Percentiles rank a stretch among this genome's conserved stretches.
Evolutionary conservation across 2,329 filamentous ascomycete genomes (phyloP).

Genomic region (Alternaria viburni): DNA sequence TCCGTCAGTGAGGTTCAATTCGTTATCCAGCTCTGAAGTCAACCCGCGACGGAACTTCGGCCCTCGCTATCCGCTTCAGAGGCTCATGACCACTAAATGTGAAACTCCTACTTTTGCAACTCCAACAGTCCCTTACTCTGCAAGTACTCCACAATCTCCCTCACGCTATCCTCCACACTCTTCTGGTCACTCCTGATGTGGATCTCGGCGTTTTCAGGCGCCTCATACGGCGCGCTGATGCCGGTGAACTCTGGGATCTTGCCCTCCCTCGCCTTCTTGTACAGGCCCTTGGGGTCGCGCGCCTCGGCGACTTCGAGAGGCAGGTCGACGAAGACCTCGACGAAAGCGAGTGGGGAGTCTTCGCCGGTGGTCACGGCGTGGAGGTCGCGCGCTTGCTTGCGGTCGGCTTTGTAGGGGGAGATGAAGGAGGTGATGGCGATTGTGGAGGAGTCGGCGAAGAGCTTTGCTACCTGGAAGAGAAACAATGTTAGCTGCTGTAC

Average conservation of each 20-base stretch:
- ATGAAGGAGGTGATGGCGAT: constrained; percentile 97
- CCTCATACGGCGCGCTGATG: constrained; percentile 94
- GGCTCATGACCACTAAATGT: background rate
- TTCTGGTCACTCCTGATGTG: constrained; percentile 82
- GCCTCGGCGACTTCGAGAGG: constrained; percentile 90
- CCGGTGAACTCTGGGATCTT: constrained; percentile 98
- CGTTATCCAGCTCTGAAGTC: background rate
- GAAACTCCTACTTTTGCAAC: constrained; percentile 6
- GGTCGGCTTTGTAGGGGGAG: constrained; percentile 88
- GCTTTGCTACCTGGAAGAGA: constrained; percentile 74
- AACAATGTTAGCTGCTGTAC: background rate
- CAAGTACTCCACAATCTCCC: constrained; percentile 81
- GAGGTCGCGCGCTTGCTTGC: constrained; percentile 78
- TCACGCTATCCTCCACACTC: constrained; percentile 87
- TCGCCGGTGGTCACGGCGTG: constrained; percentile 66
- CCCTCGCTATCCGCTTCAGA: background rate
- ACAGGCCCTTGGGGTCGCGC: constrained; percentile 95
- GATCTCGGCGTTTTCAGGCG: constrained; percentile 83
- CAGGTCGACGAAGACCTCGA: constrained; percentile 94
- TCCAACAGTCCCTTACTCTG: constrained; percentile 70
- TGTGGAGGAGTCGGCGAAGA: constrained; percentile 89
- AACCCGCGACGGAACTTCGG: background rate
- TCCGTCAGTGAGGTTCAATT: background rate
- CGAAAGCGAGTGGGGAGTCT: constrained; percentile 77
- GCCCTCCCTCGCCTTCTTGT: constrained; percentile 93